Base-by-base conservation (phyloP, 768 basidiomycete species). In the Solioccasus polychromus region DNA sequence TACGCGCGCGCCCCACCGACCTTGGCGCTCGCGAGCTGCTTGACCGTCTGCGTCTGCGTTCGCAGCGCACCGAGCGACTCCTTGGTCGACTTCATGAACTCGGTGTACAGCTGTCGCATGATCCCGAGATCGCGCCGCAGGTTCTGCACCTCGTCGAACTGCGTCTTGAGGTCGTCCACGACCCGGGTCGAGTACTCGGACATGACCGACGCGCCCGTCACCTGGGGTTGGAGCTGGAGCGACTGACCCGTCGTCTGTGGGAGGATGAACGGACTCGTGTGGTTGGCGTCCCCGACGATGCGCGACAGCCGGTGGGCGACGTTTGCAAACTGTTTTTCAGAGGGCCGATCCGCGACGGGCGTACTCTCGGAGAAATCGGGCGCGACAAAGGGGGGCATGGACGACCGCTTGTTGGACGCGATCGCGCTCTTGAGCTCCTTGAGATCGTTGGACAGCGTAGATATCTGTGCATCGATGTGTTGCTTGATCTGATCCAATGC, bases 401-500 rank as follows among this genome's bases (percentile, higher is more conserved):
- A 78, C 7, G 77, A 68, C 42, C 85, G 77, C 22, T 78, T 73
- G 50, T 70, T 75, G 44, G 67, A 74, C 20, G 74, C 62, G 29
- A 98, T 81, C 3, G 76, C 72, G 3, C 74, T 71, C 57, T 82
- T 85, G 55, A 98, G 77, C 32, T 98, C 94, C 54, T 92, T 92
- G 67, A 97, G 79, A 48, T 98, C 93, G 52, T 86, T 85, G 24
- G 90, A 82, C 15, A 99, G 71, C 0, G 71, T 72, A 0, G 88
- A 83, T 50, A 99, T 94, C 58, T 95, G 93, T 2, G 81, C 59
- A 59, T 99, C 95, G 54, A 99, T 94, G 62, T 99, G 95, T 60
- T 97, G 92, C 63, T 95, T 97, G 66, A 99, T 95, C 64, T 98
- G 95, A 67, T 99, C 94, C 44, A 98, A 83, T 19, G 92, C 95